A percentile compares a stretch with the other conserved stretches of the same genome.
Conservation (phyloP, 2,329 filamentous ascomycete species). For the Nemania bipapillata region DNA sequence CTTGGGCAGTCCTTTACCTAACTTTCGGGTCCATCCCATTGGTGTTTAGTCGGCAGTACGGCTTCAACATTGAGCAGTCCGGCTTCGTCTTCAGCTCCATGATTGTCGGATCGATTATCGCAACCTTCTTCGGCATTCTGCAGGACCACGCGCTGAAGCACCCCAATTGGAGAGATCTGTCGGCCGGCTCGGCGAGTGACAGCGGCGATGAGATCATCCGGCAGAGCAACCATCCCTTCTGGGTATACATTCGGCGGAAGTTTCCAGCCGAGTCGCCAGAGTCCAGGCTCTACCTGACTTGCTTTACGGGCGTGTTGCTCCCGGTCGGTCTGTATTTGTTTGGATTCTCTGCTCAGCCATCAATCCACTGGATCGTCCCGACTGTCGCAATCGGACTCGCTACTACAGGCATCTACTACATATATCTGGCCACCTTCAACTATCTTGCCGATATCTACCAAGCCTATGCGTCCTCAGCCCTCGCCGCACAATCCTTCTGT, state of each 20-base stretch:
- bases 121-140: conserved; percentile 74
- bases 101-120: conserved; percentile 72
- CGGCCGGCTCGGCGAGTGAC: conserved; percentile 48
- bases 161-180: conserved; percentile 52
- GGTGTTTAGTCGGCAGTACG: conserved; percentile 75
- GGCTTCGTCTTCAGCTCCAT: conserved; percentile 80
- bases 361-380: conserved; percentile 77
- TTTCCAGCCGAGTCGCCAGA: conserved; percentile 72
- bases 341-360: conserved; percentile 73
- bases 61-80: conserved; percentile 73
- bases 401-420: conserved; percentile 85
- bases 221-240: conserved; percentile 52
- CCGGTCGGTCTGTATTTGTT: conserved; percentile 86
- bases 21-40: conserved; percentile 84
- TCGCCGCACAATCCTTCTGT: conserved; percentile 87
- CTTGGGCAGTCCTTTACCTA: conserved; percentile 88
- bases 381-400: conserved; percentile 76
- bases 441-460: conserved; percentile 91
- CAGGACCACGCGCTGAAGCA: conserved; percentile 74
- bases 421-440: conserved; percentile 91
- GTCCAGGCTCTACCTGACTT: conserved; percentile 83
- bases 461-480: conserved; percentile 82
- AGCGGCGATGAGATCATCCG: conserved; percentile 39
- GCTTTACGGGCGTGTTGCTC: conserved; percentile 77
- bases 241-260: conserved; percentile 58